Base-by-base conservation (phyloP, 2,329 filamentous ascomycete species). In the Cordyceps cicadae region DNA sequence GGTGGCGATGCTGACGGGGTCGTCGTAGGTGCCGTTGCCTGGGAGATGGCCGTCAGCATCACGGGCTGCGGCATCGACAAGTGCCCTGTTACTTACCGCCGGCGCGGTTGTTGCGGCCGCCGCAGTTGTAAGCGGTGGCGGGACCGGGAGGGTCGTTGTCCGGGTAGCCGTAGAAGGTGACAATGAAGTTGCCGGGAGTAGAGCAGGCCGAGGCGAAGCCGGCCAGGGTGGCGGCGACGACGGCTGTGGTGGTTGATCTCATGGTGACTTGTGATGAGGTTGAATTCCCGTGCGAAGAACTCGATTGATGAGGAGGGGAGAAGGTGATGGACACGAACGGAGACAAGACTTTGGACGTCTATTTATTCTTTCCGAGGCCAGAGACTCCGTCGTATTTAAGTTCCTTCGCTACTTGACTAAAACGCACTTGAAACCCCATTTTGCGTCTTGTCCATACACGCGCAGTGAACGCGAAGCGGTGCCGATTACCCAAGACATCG, bases 111-210 rank as follows among this genome's bases (percentile, higher is more conserved):
- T 60, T 62, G 26, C 64, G 63, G 12, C 64, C 64, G 26, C 64
- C 64, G 26, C 64, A 66, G 63, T 66, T 62, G 55, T 62, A 54
- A 8, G 64, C 58, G 21, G 51, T 64, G 19, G 39, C 64, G n/a
- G 64, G 61, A 17, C 64, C 63, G 12, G 64, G 62, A 50, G 64
- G 64, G 51, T 61, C 60, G 41, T 66, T 66, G 48, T 66, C 64
- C 14, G 64, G 64, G 32, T 62, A 66, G 32, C 64, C 64, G 46
- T 66, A 66, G 26, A 66, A 66, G 4, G 64, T 66, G 29, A 66
- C 60, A 14, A 64, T 41, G 57, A 49, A 66, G 45, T 66, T 64
- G 29, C 63, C 63, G 11, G 64, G 63, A 26, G 63, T 66, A 21
- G 62, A 63, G 54, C 64, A 66, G 57, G 64, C 63, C 39, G 63